A percentile compares a stretch with the other conserved stretches of the same genome.
These are phyloP conservation scores for Candida jianshihensis DNA, from an alignment of 805 yeast species.

Conservation along the genomic window DNA sequence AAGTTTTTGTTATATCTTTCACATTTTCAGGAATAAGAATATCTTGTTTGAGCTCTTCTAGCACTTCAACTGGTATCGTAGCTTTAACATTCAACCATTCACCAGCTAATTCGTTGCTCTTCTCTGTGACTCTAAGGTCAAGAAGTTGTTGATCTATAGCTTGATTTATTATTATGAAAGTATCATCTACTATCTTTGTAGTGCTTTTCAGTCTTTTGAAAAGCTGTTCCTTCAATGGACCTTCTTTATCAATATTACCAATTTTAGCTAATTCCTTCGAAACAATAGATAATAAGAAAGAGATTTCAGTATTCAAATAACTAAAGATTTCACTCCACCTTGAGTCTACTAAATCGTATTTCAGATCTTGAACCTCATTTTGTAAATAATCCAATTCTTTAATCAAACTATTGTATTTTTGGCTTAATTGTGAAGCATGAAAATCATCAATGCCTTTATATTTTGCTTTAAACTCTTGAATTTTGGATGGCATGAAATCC, in stretches of 20 bases:
- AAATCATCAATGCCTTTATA: slow-evolving; percentile 10
- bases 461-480: slow-evolving; percentile 34
- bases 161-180: slow-evolving; percentile 30
- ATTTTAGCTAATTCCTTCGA: slow-evolving; percentile 22
- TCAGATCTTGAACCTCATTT: slow-evolving; percentile 34
- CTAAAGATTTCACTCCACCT: slow-evolving; percentile 52
- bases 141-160: slow-evolving; percentile 36
- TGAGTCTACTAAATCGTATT: slow-evolving; percentile 39
- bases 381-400: slow-evolving; percentile 36
- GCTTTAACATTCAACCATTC: slow-evolving; percentile 24
- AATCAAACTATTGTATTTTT: slow-evolving; percentile 33
- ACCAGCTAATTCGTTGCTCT: slow-evolving; percentile 29
- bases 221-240: slow-evolving; percentile 19
- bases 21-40: slow-evolving; percentile 1
- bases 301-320: slow-evolving; percentile 37
- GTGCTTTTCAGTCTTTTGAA: slow-evolving; percentile 28
- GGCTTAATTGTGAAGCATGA: slow-evolving; percentile 25
- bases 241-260: slow-evolving; percentile 12
- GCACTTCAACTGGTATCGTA: slow-evolving; percentile 18
- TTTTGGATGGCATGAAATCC: slow-evolving; percentile 41
- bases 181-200: slow-evolving; percentile 33
- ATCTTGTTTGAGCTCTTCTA: slow-evolving; percentile 12
- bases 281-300: slow-evolving; percentile 20
- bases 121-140: slow-evolving; percentile 28
- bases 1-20: slow-evolving; percentile 11